Conservation (phyloP, 2,329 filamentous ascomycete genomes). For the Cadophora gregata region DNA sequence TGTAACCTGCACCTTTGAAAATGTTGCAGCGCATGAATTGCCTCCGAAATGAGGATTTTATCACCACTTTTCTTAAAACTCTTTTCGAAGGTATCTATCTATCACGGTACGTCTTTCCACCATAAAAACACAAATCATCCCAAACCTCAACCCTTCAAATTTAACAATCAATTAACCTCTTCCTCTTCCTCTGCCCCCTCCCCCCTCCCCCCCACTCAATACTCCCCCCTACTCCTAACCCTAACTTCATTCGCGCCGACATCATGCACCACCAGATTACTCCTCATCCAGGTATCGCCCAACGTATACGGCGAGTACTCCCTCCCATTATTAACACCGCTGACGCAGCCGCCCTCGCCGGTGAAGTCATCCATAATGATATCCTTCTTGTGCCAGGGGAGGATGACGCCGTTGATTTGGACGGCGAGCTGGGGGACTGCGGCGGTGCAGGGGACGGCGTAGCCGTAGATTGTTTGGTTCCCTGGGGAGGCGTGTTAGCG, state of each 20-base stretch:
- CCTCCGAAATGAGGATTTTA: no score
- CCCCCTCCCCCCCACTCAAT: neutral
- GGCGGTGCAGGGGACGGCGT: slow-evolving; percentile 28
- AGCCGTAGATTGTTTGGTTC: slow-evolving; percentile 11
- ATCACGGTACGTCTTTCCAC: neutral
- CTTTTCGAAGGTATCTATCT: no score
- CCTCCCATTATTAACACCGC: slow-evolving; percentile 38
- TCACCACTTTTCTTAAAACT: no score
- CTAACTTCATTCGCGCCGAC: slow-evolving; percentile 54
- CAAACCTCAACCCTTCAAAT: no score
- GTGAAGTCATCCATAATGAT: slow-evolving; percentile 28
- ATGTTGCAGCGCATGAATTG: no score
- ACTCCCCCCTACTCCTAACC: slow-evolving; percentile 39
- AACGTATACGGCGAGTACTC: slow-evolving; percentile 51
- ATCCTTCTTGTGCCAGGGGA: slow-evolving; percentile 27
- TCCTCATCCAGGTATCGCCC: slow-evolving; percentile 58
- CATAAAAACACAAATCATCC: no score
- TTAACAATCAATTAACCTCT: no score
- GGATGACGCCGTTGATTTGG: slow-evolving; percentile 27
- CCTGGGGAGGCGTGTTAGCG: neutral
- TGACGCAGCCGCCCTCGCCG: slow-evolving; percentile 16
- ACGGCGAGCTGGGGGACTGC: slow-evolving; percentile 27
- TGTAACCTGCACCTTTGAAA: no score
- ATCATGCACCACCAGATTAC: slow-evolving; percentile 56
- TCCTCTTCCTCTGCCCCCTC: neutral